Base-by-base conservation (phyloP, 176 grass and related monocot genomes). In the Tillandsia leiboldiana region DNA sequence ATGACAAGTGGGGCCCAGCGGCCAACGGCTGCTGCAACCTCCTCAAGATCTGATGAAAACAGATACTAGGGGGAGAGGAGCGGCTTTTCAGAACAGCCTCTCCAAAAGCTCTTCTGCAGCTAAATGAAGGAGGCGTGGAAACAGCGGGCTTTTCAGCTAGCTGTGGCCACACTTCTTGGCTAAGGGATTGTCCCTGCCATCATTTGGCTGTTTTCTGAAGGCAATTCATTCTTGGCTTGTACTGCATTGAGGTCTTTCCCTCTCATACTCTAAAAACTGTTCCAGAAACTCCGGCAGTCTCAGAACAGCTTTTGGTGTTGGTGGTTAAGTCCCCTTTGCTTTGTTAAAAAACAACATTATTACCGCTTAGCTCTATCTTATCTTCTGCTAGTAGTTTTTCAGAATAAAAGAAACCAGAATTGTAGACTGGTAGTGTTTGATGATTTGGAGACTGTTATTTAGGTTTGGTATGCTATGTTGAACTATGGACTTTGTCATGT, bases 211-310 rank as follows among this genome's bases (percentile, higher is more conserved):
- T 65, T 68, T 69, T 63, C 75, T 84, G 80, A 75, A 84, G 94
- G 94, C 94, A 99, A 99, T 73, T 99, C 94, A 99, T 99, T 90
- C 94, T 99, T 99, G 94, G 94, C 94, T 99, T 69, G 33, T 85
- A 77, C 81, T 53, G 67, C 79, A 81, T 72, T 75, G 78, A 81
- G 77, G 26, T 18, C 56, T 61, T 59, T 7, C 14, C 6, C 3
- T 9, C 10, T 61, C n/a, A 61, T 61, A 61, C 17, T 23, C 22
- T 9, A 42, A 42, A 33, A 42, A 42, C 33, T 42, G 33, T 42
- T 61, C 56, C 56, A 9, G 17, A n/a, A 61, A 61, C 56, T 61
- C 8, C 56, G 23, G 11, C 56, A 23, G 11, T 61, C 56, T 20
- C 56, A 61, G 56, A 20, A 20, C 17, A 23, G 13, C 33, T 42